These are phyloP conservation scores for Amaranthus tricolor DNA, from an alignment of 179 eudicot genomes.

Conservation along the genomic window DNA sequence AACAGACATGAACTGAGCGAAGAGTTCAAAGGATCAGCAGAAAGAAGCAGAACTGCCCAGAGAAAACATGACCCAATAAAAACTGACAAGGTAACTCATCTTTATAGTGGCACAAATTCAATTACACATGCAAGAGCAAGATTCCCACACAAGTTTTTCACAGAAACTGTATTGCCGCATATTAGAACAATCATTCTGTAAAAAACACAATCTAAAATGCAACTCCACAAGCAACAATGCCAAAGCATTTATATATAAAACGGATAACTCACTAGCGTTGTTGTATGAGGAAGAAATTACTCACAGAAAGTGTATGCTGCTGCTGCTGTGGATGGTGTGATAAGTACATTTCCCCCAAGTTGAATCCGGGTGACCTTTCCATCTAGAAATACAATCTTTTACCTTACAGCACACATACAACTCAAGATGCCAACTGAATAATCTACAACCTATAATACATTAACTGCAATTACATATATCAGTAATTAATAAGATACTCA, in stretches of 20 bases:
- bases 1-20: too few species aligned
- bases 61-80: background rate
- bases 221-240: too few species aligned
- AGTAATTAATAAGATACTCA: slow-evolving; percentile 32
- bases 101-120: background rate
- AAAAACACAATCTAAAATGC: slow-evolving; percentile 20
- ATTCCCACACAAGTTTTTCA: background rate
- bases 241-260: too few species aligned
- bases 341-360: slow-evolving; percentile 74
- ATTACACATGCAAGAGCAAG: background rate
- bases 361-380: slow-evolving; percentile 93
- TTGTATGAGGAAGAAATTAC: slow-evolving; percentile 38
- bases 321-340: slow-evolving; percentile 69
- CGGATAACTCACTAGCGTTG: too few species aligned
- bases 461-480: slow-evolving; percentile 8
- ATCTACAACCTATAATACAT: background rate
- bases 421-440: background rate
- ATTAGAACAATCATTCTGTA: background rate
- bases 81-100: background rate
- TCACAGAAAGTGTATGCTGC: slow-evolving; percentile 69
- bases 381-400: slow-evolving; percentile 41
- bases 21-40: background rate
- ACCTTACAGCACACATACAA: slow-evolving; percentile 15
- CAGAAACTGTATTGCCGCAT: background rate
- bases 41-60: background rate